Conservation (phyloP, 2,329 filamentous ascomycete species). For the Trichocomaceae sp. region DNA sequence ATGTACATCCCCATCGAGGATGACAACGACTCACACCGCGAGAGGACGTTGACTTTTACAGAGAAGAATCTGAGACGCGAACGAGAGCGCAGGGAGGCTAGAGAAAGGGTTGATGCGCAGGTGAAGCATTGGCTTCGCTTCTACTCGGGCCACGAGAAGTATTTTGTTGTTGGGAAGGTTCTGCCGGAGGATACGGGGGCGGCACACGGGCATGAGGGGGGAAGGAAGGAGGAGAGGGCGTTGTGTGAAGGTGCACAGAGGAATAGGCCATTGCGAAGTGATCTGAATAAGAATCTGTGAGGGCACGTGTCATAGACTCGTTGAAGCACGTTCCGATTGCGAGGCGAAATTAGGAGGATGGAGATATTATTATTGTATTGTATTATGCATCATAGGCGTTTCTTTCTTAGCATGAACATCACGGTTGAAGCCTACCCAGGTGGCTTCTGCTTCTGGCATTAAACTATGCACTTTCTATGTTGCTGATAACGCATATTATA, state of each 20-base stretch:
- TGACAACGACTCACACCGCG: slow-evolving; percentile 34
- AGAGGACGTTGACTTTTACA: slow-evolving; percentile 27
- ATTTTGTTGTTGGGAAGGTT: slow-evolving; percentile 71
- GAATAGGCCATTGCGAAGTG: slow-evolving; percentile 50
- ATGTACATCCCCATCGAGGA: slow-evolving; percentile 71
- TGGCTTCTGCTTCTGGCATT: too few species aligned
- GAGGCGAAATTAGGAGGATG: neutral
- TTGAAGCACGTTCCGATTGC: too few species aligned
- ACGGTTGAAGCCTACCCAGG: too few species aligned
- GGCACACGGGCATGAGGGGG: slow-evolving; percentile 15
- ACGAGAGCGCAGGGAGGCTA: slow-evolving; percentile 60
- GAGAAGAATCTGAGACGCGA: slow-evolving; percentile 49
- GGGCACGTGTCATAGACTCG: neutral
- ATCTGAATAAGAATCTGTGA: slow-evolving; percentile 11
- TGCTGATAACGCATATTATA: too few species aligned
- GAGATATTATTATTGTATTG: neutral
- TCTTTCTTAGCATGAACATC: neutral
- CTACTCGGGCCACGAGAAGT: slow-evolving; percentile 73
- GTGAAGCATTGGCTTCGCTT: slow-evolving; percentile 78
- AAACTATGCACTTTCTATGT: too few species aligned
- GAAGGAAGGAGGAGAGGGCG: slow-evolving; percentile 42
- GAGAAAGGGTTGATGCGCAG: slow-evolving; percentile 57
- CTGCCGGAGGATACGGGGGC: slow-evolving; percentile 44
- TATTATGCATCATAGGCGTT: neutral
- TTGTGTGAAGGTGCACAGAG: slow-evolving; percentile 67